A percentile compares a stretch with the other conserved stretches of the same genome.
Evolutionary conservation across 176 grass and related monocot species (phyloP).

Genomic region (Elaeis guineensis): DNA sequence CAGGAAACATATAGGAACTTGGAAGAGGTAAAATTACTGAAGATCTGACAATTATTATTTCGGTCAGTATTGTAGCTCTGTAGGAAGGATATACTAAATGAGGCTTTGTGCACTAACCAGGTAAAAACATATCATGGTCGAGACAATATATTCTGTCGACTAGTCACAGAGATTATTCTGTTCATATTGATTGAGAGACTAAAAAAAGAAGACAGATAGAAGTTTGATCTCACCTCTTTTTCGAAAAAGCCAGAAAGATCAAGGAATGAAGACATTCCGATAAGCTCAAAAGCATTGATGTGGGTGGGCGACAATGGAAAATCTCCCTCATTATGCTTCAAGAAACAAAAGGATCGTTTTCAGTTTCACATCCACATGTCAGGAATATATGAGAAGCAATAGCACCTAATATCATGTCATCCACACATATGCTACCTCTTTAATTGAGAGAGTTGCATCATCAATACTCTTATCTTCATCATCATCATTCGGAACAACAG

Average conservation of each 20-base stretch:
- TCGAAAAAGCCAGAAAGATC: conserved; percentile 98
- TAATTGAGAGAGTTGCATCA: not conserved
- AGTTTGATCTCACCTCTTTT: conserved; percentile 51
- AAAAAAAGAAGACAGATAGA: conserved; percentile 2
- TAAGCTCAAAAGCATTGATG: conserved; percentile 94
- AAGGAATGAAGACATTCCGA: conserved; percentile 92
- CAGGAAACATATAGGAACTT: too few species aligned
- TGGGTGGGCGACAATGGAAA: conserved; percentile 21
- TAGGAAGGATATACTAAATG: too few species aligned
- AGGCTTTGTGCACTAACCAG: too few species aligned
- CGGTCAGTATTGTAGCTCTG: too few species aligned
- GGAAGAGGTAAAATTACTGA: too few species aligned
- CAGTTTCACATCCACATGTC: not conserved
- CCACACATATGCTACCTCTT: conserved; percentile 9
- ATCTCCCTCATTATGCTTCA: conserved; percentile 39
- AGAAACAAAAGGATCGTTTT: conserved; percentile 6
- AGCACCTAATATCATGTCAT: too few species aligned
- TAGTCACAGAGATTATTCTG: too few species aligned
- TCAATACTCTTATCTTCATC: not conserved
- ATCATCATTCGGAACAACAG: not conserved
- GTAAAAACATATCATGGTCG: too few species aligned
- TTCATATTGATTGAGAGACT: too few species aligned
- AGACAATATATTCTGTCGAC: too few species aligned
- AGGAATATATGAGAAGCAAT: not conserved
- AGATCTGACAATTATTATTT: too few species aligned